phyloP scores from a whole-genome alignment of 2,329 filamentous ascomycete genomes.

The Massarina eburnea region DNA sequence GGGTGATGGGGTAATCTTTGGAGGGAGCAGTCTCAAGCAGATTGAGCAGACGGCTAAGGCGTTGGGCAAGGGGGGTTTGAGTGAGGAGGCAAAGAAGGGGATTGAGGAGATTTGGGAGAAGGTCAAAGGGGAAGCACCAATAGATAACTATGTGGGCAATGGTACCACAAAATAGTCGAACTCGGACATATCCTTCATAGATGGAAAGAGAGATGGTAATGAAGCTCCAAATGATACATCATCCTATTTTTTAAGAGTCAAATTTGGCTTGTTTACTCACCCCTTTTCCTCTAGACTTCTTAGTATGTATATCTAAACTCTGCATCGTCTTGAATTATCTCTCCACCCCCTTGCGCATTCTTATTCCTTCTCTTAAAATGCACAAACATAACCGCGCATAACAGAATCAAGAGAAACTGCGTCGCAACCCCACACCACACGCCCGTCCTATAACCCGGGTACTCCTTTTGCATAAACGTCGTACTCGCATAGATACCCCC shows the following conservation, averaged over 20 bases:
- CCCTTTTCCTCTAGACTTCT: too few species aligned
- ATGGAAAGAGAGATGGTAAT: conserved; percentile 24
- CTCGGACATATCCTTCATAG: neutral
- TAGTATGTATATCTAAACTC: too few species aligned
- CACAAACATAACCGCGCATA: conserved; percentile 10
- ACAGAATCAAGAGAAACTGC: conserved; percentile 18
- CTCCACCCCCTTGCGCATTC: conserved; percentile 14
- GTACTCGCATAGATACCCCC: conserved; percentile 27
- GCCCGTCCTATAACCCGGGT: conserved; percentile 21
- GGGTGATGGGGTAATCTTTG: conserved; percentile 45
- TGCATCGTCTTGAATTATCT: too few species aligned
- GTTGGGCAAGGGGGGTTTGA: conserved; percentile 16
- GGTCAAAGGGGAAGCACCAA: conserved; percentile 16
- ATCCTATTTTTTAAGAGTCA: too few species aligned
- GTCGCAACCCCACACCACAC: conserved; percentile 21
- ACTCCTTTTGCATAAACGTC: conserved; percentile 23
- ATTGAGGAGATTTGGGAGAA: conserved; percentile 19
- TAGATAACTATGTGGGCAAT: conserved; percentile 15
- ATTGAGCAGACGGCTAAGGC: conserved; percentile 13
- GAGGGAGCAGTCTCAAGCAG: conserved; percentile 25
- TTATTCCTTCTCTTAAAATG: conserved; percentile 21
- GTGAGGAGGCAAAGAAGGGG: conserved; percentile 10
- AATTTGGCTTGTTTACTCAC: too few species aligned
- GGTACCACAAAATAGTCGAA: conserved; percentile 8
- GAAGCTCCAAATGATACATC: too few species aligned